Percentiles rank a stretch among this genome's conserved stretches.
Evolutionary conservation across 1,284 basidiomycete species (phyloP).

Genomic region (Ustilago curta): DNA sequence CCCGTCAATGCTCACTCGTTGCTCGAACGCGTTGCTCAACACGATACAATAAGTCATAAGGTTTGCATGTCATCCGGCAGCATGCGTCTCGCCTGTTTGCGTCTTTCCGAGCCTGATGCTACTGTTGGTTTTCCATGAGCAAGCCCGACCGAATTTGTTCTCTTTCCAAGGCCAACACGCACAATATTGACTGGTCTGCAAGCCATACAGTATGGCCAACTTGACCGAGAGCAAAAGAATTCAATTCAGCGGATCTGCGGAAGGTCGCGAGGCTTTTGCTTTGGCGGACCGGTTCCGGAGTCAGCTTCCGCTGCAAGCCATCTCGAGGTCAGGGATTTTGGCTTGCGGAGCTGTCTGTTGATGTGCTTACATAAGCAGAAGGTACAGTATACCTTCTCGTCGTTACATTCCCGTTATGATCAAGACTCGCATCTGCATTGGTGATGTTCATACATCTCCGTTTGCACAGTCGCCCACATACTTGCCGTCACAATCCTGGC

Average conservation of each 20-base stretch:
- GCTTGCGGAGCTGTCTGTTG: too few relatives aligned
- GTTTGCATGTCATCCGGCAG: neutral
- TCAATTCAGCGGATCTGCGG: constrained; percentile 27
- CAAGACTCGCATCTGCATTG: too few relatives aligned
- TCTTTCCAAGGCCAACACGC: neutral
- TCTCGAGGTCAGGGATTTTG: neutral
- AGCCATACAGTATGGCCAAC: too few relatives aligned
- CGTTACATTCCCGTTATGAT: too few relatives aligned
- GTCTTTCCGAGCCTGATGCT: too few relatives aligned
- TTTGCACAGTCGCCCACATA: too few relatives aligned
- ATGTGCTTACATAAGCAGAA: too few relatives aligned
- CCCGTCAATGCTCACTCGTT: too few relatives aligned
- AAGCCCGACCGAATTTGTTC: neutral
- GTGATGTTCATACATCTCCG: too few relatives aligned
- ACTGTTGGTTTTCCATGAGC: neutral
- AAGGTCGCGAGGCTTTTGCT: constrained; percentile 2
- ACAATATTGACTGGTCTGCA: neutral
- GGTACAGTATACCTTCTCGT: too few relatives aligned
- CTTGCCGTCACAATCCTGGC: too few relatives aligned
- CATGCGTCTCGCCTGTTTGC: too few relatives aligned
- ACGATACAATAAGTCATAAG: neutral
- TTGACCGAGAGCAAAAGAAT: neutral
- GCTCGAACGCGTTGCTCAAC: neutral
- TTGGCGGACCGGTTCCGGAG: constrained; percentile 1
- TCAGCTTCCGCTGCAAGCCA: constrained; percentile 10